Conservation (phyloP, 306 rosid species). For the Casuarina glauca region DNA sequence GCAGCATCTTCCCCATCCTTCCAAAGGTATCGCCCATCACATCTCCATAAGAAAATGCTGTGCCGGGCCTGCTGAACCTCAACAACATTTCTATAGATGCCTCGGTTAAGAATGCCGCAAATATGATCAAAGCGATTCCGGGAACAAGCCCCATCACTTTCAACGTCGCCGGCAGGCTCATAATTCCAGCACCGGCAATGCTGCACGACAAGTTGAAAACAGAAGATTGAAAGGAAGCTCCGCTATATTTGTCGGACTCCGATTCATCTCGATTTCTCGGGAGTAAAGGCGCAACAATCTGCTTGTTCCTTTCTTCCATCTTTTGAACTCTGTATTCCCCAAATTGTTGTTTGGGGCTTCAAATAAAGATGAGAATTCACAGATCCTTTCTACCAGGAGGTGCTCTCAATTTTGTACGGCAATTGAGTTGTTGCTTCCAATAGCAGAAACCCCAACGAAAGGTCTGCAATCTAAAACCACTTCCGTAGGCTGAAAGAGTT, state of each 20-base stretch:
- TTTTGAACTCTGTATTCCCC: neutral
- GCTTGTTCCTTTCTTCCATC: neutral
- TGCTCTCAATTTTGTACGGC: neutral
- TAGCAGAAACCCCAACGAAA: neutral
- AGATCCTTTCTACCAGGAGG: neutral
- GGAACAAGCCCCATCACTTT: constrained; percentile 39
- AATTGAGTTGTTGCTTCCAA: too few species aligned
- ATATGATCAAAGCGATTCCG: constrained; percentile 28
- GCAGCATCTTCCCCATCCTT: constrained; percentile 24
- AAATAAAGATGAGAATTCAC: neutral
- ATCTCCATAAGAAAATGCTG: constrained; percentile 32
- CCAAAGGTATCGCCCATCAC: constrained; percentile 46
- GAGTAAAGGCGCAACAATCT: constrained; percentile 31
- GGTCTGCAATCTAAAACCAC: neutral
- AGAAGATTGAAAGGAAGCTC: constrained; percentile 40
- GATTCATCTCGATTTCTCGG: constrained; percentile 8
- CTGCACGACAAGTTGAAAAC: constrained; percentile 44
- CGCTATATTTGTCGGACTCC: constrained; percentile 19
- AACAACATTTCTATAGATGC: constrained; percentile 40
- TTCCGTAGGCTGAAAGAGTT: neutral
- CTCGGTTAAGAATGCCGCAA: constrained; percentile 38
- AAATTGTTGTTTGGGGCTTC: neutral
- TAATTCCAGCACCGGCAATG: constrained; percentile 43
- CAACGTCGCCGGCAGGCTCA: constrained; percentile 48
- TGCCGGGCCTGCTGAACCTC: constrained; percentile 37